Evolutionary conservation across 768 basidiomycete species (phyloP), one percentile per base, ranked within the genome.

Genomic region (Infundibulicybe gibba): DNA sequence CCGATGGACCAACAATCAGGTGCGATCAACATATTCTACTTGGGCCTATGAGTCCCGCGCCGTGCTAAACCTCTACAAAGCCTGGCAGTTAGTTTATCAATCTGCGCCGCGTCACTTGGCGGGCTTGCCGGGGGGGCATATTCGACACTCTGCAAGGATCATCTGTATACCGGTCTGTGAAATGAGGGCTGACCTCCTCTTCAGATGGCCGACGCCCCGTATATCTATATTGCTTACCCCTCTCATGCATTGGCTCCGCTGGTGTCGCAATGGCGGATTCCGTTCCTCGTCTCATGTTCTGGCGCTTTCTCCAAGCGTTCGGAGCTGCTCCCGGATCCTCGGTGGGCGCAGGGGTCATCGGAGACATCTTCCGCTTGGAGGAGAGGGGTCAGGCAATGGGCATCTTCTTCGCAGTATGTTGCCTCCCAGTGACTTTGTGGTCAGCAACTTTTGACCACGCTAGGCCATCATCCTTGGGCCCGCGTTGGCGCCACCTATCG

Each of bases 321-420:
- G 87, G 86, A n/a, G 69, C 79, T 5, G 75, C 81, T 6, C 76
- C 76, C 9, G 80, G 71, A 2, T 56, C 70, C 59, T 77, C 74
- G n/a, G 70, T 77, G 43, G 87, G 74, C 13, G 71, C 73, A 0
- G 85, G 75, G 1, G 74, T 80, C 5, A 79, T 86, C 21, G 80
- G 79, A 0, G 84, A 87, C 54, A 81, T 87, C 3, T 86, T 83
- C 60, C 72, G 62, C 42, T 55, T 84, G 3, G 85, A 85, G 46
- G 79, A 86, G 51, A 66, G 82, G 25, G 80, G 70, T 6, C 66
- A 71, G 3, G 80, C 78, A 0, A 78, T 83, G 68, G 83, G 82
- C 0, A 60, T 79, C 1, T 82, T 80, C 58, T 70, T 79, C 44
- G 75, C 68, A 1, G 80, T 82, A 37, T 43, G 67, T 61, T 9